Evolutionary conservation across 2,329 filamentous ascomycete genomes (phyloP).

Genomic region (Helicocarpus griseus): DNA sequence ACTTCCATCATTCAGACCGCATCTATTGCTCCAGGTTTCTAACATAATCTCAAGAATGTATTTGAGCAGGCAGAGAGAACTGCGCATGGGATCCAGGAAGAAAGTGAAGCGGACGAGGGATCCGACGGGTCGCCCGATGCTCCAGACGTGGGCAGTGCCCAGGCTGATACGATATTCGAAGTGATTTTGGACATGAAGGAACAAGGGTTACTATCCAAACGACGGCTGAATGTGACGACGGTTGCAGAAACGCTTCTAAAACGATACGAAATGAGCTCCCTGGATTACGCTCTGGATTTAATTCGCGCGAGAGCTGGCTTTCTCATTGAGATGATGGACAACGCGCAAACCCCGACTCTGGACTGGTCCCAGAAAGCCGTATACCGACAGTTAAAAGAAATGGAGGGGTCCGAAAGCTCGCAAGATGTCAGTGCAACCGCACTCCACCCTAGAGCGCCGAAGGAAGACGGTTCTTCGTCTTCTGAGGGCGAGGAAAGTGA

Average conservation of each 20-base stretch:
- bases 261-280: conserved; percentile 25
- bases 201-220: conserved; percentile 32
- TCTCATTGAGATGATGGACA: conserved; percentile 28
- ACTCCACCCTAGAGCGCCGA: conserved; percentile 20
- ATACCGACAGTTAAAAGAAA: conserved; percentile 31
- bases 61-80: conserved; percentile 8
- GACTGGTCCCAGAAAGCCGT: conserved; percentile 34
- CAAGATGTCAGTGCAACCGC: conserved; percentile 25
- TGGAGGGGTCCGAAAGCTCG: conserved; percentile 19
- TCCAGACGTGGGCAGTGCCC: conserved; percentile 20
- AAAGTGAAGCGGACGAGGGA: conserved; percentile 11
- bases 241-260: conserved; percentile 22
- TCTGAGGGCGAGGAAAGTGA: conserved; percentile 14
- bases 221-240: conserved; percentile 29
- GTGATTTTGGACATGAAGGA: conserved; percentile 30
- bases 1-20: not conserved
- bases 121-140: conserved; percentile 11
- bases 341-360: conserved; percentile 25
- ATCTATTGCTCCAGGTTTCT: not conserved
- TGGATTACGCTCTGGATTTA: conserved; percentile 28
- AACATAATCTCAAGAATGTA: conserved; percentile 6
- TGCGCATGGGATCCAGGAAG: conserved; percentile 11
- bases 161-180: conserved; percentile 29
- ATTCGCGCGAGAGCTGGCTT: conserved; percentile 23
- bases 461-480: conserved; percentile 19